phyloP scores from a whole-genome alignment of 129 eudicot species.

The Escallonia herrerae region DNA sequence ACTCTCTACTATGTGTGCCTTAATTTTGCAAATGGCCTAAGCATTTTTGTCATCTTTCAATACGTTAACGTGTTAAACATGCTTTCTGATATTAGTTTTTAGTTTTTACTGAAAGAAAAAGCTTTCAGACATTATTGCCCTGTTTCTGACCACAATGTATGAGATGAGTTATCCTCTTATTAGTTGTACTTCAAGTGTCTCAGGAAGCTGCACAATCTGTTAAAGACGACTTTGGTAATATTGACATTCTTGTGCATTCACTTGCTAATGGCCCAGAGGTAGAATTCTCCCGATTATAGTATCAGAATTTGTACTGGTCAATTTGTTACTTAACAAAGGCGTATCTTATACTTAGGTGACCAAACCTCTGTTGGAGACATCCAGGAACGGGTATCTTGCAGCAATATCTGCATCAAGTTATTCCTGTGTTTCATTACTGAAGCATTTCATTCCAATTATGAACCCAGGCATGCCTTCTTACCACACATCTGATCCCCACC shows the following conservation, averaged over 20 bases:
- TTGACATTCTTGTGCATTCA: constrained; percentile 94
- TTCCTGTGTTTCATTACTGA: constrained; percentile 82
- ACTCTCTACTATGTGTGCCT: background rate
- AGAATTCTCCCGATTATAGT: background rate
- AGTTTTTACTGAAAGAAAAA: no score
- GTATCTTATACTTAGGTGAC: constrained; percentile 46
- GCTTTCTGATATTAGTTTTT: no score
- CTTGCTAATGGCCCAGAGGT: constrained; percentile 99
- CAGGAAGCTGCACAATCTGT: constrained; percentile 93
- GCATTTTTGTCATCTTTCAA: no score
- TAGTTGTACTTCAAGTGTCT: constrained; percentile 3
- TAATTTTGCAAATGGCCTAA: no score
- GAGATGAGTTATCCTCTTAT: background rate
- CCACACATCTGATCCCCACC: background rate
- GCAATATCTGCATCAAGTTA: constrained; percentile 96
- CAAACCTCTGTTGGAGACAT: constrained; percentile 84
- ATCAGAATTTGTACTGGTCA: background rate
- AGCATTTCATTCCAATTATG: constrained; percentile 93
- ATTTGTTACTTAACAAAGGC: constrained; percentile 4
- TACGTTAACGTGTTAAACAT: no score
- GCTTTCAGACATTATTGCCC: constrained; percentile 6
- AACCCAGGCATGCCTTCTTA: constrained; percentile 57
- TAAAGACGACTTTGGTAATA: constrained; percentile 88
- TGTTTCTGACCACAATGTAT: background rate
- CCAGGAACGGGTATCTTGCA: constrained; percentile 89